phyloP scores from a whole-genome alignment of 768 basidiomycete species.

The Boletus fagicola region DNA sequence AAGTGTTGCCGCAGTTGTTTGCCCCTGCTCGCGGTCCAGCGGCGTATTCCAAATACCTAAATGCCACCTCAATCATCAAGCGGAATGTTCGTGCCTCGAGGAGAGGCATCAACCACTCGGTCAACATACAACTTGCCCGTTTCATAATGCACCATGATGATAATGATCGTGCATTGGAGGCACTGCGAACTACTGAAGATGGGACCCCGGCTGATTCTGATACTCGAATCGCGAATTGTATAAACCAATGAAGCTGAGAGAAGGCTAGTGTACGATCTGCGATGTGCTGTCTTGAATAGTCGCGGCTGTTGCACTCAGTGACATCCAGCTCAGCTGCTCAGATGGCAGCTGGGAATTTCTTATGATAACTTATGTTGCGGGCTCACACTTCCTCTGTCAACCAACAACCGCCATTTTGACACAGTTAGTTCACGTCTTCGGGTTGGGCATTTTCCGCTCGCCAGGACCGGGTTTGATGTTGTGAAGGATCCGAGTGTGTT shows the following conservation, averaged over 20 bases:
- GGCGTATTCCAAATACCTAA: conserved; percentile 51
- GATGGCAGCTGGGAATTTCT: conserved; percentile 28
- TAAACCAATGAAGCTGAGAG: conserved; percentile 27
- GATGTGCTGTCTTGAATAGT: background rate
- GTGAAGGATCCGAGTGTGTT: conserved; percentile 28
- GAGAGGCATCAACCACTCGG: conserved; percentile 17
- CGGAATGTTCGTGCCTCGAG: conserved; percentile 46
- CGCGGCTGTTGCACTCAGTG: background rate
- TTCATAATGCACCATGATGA: conserved; percentile 34
- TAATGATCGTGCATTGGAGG: conserved; percentile 26
- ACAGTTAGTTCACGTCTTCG: conserved; percentile 21
- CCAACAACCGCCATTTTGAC: conserved; percentile 21
- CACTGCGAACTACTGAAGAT: conserved; percentile 24
- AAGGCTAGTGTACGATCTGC: conserved; percentile 1
- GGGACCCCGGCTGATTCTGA: conserved; percentile 27
- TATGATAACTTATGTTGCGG: conserved; percentile 25
- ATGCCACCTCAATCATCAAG: conserved; percentile 54
- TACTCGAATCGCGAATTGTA: conserved; percentile 25
- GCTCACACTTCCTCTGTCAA: conserved; percentile 22
- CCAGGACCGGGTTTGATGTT: conserved; percentile 28
- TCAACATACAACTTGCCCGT: conserved; percentile 28
- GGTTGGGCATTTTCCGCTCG: conserved; percentile 15
- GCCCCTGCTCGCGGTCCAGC: conserved; percentile 50
- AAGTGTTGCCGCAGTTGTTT: conserved; percentile 52
- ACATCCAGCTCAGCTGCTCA: conserved; percentile 2